Conservation (phyloP, 352 stramenopile genomes). For the Globisporangium nodosum region DNA sequence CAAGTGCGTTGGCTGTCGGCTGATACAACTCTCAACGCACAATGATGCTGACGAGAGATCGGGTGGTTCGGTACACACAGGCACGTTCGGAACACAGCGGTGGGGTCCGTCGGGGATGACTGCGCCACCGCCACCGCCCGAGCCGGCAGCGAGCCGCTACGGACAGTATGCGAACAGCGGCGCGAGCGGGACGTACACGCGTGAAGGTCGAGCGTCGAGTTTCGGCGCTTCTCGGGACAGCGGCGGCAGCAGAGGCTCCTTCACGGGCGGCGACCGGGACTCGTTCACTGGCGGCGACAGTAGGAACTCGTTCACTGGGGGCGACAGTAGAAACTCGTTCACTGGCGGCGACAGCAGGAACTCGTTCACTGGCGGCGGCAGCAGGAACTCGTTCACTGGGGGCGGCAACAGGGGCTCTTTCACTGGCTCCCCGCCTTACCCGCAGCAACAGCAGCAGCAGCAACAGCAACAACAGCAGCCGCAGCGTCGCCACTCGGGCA, state of each 20-base stretch:
- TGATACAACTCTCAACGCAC: background rate
- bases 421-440: constrained; percentile 13
- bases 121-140: constrained; percentile 17
- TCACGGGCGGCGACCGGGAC: constrained; percentile 4
- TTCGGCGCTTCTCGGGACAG: constrained; percentile 12
- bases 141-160: constrained; percentile 13
- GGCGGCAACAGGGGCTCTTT: constrained; percentile 2
- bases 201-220: constrained; percentile 12
- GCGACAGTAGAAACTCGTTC: background rate
- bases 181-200: constrained; percentile 1
- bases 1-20: background rate
- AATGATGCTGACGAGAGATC: too few relatives aligned
- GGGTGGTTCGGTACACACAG: constrained; percentile 11
- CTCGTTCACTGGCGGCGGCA: background rate
- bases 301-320: constrained; percentile 17
- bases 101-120: constrained; percentile 58
- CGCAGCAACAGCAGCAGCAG: constrained; percentile 17
- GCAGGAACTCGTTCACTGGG: background rate
- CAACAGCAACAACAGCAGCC: constrained; percentile 4
- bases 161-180: background rate
- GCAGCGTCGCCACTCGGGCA: background rate
- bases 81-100: constrained; percentile 53
- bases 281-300: constrained; percentile 13
- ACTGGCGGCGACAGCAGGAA: background rate
- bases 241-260: constrained; percentile 21